A percentile compares a stretch with the other conserved stretches of the same genome.
phyloP scores from a whole-genome alignment of 2,329 filamentous ascomycete species.

The Fusarium agapanthi region DNA sequence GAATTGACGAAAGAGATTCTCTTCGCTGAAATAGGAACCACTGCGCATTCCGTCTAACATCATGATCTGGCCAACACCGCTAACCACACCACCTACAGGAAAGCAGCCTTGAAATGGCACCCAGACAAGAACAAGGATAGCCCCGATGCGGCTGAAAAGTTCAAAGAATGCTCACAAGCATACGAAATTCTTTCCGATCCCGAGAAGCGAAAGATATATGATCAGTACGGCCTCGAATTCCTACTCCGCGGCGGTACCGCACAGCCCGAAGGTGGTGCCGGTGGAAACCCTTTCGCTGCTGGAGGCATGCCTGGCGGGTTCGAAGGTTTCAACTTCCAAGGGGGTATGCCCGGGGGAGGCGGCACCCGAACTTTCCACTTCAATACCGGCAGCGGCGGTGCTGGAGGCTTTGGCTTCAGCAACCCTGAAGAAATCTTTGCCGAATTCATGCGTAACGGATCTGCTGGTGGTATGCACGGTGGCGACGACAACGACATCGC shows the following conservation, averaged over 20 bases:
- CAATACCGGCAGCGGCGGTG: constrained; percentile 61
- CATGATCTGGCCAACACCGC: constrained; percentile 25
- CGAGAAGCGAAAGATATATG: constrained; percentile 95
- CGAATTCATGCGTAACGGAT: constrained; percentile 74
- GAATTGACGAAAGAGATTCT: background rate
- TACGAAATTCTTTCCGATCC: constrained; percentile 98
- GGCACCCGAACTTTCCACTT: constrained; percentile 71
- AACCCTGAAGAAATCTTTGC: constrained; percentile 86
- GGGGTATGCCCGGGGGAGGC: constrained; percentile 52
- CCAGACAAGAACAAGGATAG: constrained; percentile 99
- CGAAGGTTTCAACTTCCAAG: constrained; percentile 61
- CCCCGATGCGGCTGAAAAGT: constrained; percentile 85
- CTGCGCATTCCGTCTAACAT: background rate
- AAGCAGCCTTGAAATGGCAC: constrained; percentile 90
- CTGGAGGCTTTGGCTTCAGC: constrained; percentile 80
- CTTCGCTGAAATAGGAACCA: background rate
- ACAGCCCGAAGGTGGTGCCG: constrained; percentile 67
- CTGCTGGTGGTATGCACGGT: constrained; percentile 51
- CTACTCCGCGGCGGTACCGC: constrained; percentile 80
- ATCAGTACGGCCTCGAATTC: constrained; percentile 94
- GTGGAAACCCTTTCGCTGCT: constrained; percentile 67
- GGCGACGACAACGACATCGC: constrained; percentile 58
- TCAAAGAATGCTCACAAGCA: constrained; percentile 97
- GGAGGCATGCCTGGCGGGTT: constrained; percentile 65
- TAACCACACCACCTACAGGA: constrained; percentile 62